Percentiles rank a stretch among this genome's conserved stretches.
phyloP scores from a whole-genome alignment of 2,329 filamentous ascomycete species.

The Colletotrichum phormii region DNA sequence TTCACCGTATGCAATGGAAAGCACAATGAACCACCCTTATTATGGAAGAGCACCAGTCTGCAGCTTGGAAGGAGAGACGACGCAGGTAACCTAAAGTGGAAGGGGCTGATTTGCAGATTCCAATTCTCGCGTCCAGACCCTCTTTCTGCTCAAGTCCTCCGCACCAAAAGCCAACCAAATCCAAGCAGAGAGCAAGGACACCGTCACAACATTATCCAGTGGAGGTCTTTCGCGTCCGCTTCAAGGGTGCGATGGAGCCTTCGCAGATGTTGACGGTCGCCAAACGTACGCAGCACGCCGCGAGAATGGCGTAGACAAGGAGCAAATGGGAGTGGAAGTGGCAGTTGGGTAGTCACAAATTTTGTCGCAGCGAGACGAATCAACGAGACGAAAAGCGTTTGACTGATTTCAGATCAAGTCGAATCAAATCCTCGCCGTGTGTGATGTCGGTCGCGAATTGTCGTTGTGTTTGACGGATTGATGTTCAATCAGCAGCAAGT shows the following conservation, averaged over 20 bases:
- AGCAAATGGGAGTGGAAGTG: constrained; percentile 8
- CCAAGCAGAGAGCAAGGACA: constrained; percentile 31
- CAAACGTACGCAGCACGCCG: constrained; percentile 14
- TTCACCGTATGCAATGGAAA: constrained; percentile 33
- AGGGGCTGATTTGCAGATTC: constrained; percentile 32
- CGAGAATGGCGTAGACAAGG: constrained; percentile 19
- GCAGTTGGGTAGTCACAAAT: constrained; percentile 25
- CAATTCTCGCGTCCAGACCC: constrained; percentile 33
- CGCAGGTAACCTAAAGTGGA: constrained; percentile 34
- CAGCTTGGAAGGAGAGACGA: constrained; percentile 25
- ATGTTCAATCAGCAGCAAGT: background rate
- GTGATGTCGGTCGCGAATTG: background rate
- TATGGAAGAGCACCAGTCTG: constrained; percentile 22
- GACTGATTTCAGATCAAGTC: background rate
- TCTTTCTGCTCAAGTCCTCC: constrained; percentile 33
- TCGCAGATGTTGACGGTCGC: constrained; percentile 9
- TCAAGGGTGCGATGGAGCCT: constrained; percentile 11
- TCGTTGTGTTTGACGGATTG: background rate
- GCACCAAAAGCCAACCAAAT: constrained; percentile 34
- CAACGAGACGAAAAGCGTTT: background rate
- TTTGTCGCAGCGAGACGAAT: constrained; percentile 5
- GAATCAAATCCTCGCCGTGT: background rate
- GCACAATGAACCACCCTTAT: constrained; percentile 36
- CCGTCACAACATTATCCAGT: constrained; percentile 32
- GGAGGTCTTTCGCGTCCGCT: constrained; percentile 25